A percentile compares a stretch with the other conserved stretches of the same genome.
These are phyloP conservation scores for Candida oleophila DNA, from an alignment of 805 yeast genomes.

Conservation along the genomic window DNA sequence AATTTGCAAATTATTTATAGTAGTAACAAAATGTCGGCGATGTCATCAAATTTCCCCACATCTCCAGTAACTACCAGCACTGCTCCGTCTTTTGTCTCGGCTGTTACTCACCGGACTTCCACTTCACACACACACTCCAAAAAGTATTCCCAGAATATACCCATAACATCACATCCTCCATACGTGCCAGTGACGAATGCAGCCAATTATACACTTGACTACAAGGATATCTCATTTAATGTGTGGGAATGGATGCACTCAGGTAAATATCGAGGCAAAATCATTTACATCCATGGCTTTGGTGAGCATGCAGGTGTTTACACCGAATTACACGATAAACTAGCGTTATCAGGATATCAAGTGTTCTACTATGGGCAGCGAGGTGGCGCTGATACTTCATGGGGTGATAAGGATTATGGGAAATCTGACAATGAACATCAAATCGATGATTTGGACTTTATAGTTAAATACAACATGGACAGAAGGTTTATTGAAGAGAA, in stretches of 20 bases:
- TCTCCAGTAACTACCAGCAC: not conserved
- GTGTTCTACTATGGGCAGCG: conserved; percentile 70
- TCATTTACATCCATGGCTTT: conserved; percentile 71
- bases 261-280: conserved; percentile 45
- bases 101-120: not conserved
- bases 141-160: not conserved
- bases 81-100: not conserved
- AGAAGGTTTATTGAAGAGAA: conserved; percentile 34
- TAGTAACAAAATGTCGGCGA: not conserved
- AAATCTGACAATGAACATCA: conserved; percentile 54
- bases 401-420: conserved; percentile 49
- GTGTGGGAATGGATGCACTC: conserved; percentile 38
- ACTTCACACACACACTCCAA: not conserved
- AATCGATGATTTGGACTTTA: conserved; percentile 57
- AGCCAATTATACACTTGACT: conserved; percentile 20
- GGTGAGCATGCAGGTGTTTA: conserved; percentile 56
- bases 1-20: too few relatives aligned
- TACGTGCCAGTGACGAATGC: conserved; percentile 35
- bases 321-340: conserved; percentile 50
- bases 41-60: not conserved
- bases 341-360: conserved; percentile 57
- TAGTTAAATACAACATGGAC: not conserved
- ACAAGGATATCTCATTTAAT: conserved; percentile 39
- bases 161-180: conserved; percentile 19
- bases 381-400: conserved; percentile 69